Evolutionary conservation across 306 rosid genomes (phyloP).

Genomic region (Lathyrus tuberosus): DNA sequence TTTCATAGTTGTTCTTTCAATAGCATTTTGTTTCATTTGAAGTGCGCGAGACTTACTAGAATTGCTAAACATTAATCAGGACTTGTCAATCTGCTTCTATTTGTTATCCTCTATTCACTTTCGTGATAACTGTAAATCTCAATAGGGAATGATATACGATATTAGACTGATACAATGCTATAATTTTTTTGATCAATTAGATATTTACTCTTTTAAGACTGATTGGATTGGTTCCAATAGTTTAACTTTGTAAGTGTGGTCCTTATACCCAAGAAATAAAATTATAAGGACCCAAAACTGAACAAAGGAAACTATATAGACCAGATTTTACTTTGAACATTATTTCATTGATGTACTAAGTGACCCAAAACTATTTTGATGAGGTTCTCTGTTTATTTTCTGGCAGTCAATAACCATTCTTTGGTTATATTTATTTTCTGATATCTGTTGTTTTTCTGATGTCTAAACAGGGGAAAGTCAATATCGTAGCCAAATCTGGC

Average conservation of each 20-base stretch:
- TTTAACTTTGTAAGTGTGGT: background rate
- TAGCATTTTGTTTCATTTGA: constrained; percentile 3
- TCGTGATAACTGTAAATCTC: background rate
- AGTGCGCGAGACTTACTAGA: background rate
- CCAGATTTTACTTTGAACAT: background rate
- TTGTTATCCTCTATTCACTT: background rate
- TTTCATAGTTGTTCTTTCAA: constrained; percentile 16
- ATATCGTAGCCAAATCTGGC: constrained; percentile 59
- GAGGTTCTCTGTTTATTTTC: constrained; percentile 5
- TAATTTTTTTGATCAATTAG: background rate
- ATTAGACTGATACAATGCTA: background rate
- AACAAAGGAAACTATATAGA: no score
- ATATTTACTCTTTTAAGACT: background rate
- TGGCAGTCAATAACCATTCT: background rate
- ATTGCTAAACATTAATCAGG: background rate
- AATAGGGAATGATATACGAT: background rate
- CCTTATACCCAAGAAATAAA: background rate
- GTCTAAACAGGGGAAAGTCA: constrained; percentile 70
- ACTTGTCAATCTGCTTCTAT: background rate
- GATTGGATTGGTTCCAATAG: background rate
- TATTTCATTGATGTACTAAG: constrained; percentile 16
- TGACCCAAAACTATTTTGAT: background rate
- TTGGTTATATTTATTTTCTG: background rate
- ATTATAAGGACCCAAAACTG: background rate
- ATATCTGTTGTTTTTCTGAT: constrained; percentile 33